Conservation (phyloP, 352 stramenopile species). For the Blastocystis sp. region DNA sequence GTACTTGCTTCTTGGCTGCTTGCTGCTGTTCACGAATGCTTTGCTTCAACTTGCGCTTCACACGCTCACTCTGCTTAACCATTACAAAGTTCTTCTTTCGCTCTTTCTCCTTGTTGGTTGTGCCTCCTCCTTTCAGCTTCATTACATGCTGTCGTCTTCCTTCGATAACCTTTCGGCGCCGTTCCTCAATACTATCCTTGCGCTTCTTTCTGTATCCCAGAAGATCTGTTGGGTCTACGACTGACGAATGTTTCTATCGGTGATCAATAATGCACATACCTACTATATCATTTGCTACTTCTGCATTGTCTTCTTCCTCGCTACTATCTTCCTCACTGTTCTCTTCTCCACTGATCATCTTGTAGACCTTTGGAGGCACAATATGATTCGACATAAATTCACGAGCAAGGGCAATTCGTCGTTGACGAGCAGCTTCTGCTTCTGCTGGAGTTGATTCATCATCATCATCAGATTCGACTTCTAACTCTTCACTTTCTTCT, state of each 20-base stretch:
- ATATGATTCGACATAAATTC: slow-evolving; percentile 11
- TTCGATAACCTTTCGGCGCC: slow-evolving; percentile 37
- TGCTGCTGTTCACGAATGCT: slow-evolving; percentile 76
- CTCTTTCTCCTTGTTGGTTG: slow-evolving; percentile 93
- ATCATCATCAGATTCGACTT: slow-evolving; percentile 73
- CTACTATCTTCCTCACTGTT: background rate
- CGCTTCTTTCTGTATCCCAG: slow-evolving; percentile 78
- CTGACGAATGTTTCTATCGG: background rate
- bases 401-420: background rate
- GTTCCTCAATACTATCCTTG: slow-evolving; percentile 74
- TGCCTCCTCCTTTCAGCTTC: slow-evolving; percentile 79
- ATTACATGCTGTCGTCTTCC: background rate
- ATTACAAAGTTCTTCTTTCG: slow-evolving; percentile 95
- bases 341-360: background rate
- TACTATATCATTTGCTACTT: slow-evolving; percentile 59
- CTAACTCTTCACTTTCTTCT: slow-evolving; percentile 71
- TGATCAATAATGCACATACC: background rate
- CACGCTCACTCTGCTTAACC: slow-evolving; percentile 84
- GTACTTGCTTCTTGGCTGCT: slow-evolving; percentile 73
- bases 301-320: slow-evolving; percentile 21
- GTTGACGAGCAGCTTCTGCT: slow-evolving; percentile 6
- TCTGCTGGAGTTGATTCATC: slow-evolving; percentile 62
- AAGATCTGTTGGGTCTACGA: slow-evolving; percentile 70
- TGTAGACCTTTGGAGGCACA: background rate
- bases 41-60: slow-evolving; percentile 79